Evolutionary conservation across 345 rosid genomes (phyloP), one percentile per base, ranked within the genome.

Genomic region (Triadica sebifera): DNA sequence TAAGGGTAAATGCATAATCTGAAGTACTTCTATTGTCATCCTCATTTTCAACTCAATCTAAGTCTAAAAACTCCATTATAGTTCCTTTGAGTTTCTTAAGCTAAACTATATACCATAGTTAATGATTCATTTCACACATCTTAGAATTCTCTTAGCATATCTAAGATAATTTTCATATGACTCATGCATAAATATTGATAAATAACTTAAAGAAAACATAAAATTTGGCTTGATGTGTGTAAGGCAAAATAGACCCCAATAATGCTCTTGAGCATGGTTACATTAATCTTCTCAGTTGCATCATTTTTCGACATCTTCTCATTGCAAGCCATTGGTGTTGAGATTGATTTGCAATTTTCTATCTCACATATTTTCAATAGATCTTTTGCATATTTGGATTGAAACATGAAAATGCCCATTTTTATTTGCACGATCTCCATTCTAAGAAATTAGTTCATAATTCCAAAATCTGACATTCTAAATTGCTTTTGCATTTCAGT

Each of bases 171-270:
- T 12, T 1, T 2, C 37, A 13, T 7, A 22, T 22, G 65, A 17
- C 1, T 0, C 22, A 60, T 60, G 43, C 37, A 5, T 13, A 0
- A 8, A 60, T 0, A 0, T 0, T 4, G 65, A 60, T 3, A 29
- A 37, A 1, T 22, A 22, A 3, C 19, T 60, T 4, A 5, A 3
- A 8, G 0, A 0, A 25, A 60, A 60, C 0, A 13, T 29, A 11
- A 60, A 22, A 12, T 29, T 0, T 22, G n/a, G 20, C 0, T 17
- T 60, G 2, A 3, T 60, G 22, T 16, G 0, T 0, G 4, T 13
- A 12, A 29, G 8, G 1, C 25, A 25, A 1, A 13, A 11, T 60
- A 60, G 38, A 16, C 65, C 10, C 64, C 51, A 38, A 53, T 20
- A 12, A 70, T 12, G 13, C 74, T 70, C 38, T 46, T 55, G 7